These are phyloP conservation scores for Parathielavia appendiculata DNA, from an alignment of 495 filamentous ascomycete genomes.

Conservation along the genomic window DNA sequence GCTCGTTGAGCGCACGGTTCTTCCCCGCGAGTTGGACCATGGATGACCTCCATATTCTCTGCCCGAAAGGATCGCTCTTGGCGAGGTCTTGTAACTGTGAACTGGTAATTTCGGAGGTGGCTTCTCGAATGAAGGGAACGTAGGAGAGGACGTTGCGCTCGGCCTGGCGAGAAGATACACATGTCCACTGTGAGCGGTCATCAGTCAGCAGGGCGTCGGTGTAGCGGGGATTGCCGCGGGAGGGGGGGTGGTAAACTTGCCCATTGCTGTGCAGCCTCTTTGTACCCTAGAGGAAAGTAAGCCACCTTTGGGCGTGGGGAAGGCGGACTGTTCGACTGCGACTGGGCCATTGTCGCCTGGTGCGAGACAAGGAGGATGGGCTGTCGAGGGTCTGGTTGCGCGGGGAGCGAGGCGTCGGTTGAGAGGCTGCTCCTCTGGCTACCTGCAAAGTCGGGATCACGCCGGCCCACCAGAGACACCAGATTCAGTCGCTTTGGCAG, in stretches of 20 bases:
- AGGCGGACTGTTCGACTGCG: slow-evolving; percentile 27
- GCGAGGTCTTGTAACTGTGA: slow-evolving; percentile 42
- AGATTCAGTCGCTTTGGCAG: slow-evolving; percentile 29
- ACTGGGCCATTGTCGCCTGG: slow-evolving; percentile 7
- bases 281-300: slow-evolving; percentile 83
- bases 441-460: slow-evolving; percentile 4
- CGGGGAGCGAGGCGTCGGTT: slow-evolving; percentile 28
- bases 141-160: slow-evolving; percentile 87
- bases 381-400: slow-evolving; percentile 37
- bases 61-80: slow-evolving; percentile 71
- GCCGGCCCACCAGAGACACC: slow-evolving; percentile 8
- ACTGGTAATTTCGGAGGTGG: slow-evolving; percentile 47
- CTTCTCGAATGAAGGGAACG: slow-evolving; percentile 76
- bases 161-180: slow-evolving; percentile 70
- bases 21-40: slow-evolving; percentile 81
- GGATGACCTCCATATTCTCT: slow-evolving; percentile 76
- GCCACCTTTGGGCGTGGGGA: slow-evolving; percentile 1
- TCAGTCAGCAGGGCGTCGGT: not conserved
- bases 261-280: slow-evolving; percentile 90
- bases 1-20: slow-evolving; percentile 85
- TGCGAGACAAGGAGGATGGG: slow-evolving; percentile 48
- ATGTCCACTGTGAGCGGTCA: slow-evolving; percentile 62
- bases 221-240: not conserved
- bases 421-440: slow-evolving; percentile 30
- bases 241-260: slow-evolving; percentile 45